These are phyloP conservation scores for Xylaria sp. DNA, from an alignment of 2,329 filamentous ascomycete genomes.

Conservation along the genomic window DNA sequence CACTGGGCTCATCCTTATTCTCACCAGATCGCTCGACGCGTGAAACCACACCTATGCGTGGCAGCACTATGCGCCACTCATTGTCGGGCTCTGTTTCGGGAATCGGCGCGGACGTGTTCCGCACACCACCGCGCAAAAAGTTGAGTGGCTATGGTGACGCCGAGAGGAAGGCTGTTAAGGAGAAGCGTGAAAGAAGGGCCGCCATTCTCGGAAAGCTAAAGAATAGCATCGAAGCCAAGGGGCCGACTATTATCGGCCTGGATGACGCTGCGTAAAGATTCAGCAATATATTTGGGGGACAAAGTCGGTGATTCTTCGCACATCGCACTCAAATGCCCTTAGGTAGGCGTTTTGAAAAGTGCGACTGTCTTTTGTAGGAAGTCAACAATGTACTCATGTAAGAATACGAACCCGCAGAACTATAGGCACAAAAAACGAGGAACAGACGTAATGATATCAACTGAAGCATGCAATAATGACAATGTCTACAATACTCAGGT, in stretches of 20 bases:
- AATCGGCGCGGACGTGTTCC: conserved; percentile 46
- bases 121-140: conserved; percentile 68
- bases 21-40: conserved; percentile 55
- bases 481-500: not conserved
- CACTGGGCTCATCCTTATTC: conserved; percentile 45
- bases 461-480: not conserved
- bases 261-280: conserved; percentile 57
- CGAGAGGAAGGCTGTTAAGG: conserved; percentile 68
- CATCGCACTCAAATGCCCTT: not conserved
- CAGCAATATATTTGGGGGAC: not conserved
- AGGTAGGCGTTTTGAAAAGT: not conserved
- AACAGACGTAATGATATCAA: not conserved
- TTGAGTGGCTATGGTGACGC: conserved; percentile 68
- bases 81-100: conserved; percentile 56
- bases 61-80: conserved; percentile 55
- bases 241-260: conserved; percentile 62
- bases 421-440: not conserved
- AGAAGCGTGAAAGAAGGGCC: conserved; percentile 64
- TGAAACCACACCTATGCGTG: conserved; percentile 51
- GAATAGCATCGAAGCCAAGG: conserved; percentile 60
- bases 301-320: not conserved
- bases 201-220: conserved; percentile 65
- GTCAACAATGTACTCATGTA: conserved; percentile 25
- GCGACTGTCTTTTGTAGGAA: conserved; percentile 8
- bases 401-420: conserved; percentile 5